Base-by-base conservation (phyloP, 1,284 basidiomycete species). In the Cryptococcus sp. region DNA sequence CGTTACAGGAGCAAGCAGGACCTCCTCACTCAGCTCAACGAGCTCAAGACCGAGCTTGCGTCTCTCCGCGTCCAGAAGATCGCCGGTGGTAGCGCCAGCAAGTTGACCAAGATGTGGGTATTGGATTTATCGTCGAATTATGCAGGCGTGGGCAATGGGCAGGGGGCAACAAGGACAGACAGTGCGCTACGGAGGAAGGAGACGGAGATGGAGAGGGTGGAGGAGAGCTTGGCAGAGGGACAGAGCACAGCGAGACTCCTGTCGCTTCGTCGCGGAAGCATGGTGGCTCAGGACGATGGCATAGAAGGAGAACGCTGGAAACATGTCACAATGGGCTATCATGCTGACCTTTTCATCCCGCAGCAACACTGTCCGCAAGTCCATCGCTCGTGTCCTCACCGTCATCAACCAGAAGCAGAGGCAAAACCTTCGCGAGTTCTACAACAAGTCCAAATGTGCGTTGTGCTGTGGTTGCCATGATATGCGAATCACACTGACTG, bases 381-480 rank as follows among this genome's bases (percentile, higher is more conserved):
- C 93, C 70, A 94, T 99, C 77, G 96, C 96, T 66, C 93, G 96
- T 63, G 95, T 99, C 68, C 82, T 98, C 82, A 99, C 96, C 52
- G 93, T 99, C 73, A 95, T 90, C 84, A 98, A 97, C 89, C 89
- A 92, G 80, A 99, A 99, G 84, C 88, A 90, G 76, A 91, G 96
- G 72, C 88, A 92, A 83, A 93, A 95, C 83, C 87, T 98, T 70
- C 91, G 92, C 66, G 94, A 98, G 82, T 92, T 89, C 84, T 98
- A 98, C 90, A 97, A 98, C 88, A 96, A 94, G 81, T 91, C 75
- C 64, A 80, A 80, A 72, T 79, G 75, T 76, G 51, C 45, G 75
- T 71, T 27, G 25, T 13, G 13, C 47, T 5, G 20, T 11, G 41
- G n/a, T 16, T 13, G 42, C 42, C 39, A 19, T 13, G 5, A 5